A percentile compares a stretch with the other conserved stretches of the same genome.
Conservation (phyloP, 2,329 filamentous ascomycete species). For the Phialophora tarda region DNA sequence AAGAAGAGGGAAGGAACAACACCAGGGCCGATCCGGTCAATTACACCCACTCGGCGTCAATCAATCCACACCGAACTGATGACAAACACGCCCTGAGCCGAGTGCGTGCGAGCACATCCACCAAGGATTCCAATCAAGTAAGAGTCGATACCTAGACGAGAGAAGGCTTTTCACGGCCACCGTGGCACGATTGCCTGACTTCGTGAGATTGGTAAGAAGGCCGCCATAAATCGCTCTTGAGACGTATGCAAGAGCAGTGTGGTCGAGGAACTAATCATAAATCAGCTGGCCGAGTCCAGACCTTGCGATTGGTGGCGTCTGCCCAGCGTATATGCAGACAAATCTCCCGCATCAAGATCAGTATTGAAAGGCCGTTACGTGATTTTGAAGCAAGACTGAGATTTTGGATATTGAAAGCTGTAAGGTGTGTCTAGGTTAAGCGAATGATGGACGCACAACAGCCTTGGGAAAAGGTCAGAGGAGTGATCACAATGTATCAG, state of each 20-base stretch:
- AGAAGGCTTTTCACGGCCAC: too few relatives aligned
- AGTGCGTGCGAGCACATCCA: too few relatives aligned
- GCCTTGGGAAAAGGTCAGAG: not conserved
- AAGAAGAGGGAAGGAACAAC: too few relatives aligned
- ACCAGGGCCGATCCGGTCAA: not conserved
- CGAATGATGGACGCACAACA: not conserved
- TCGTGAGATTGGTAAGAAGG: too few relatives aligned
- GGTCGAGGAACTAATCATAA: not conserved
- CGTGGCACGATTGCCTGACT: too few relatives aligned
- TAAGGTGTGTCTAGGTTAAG: too few relatives aligned
- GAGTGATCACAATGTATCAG: not conserved
- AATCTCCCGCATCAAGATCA: not conserved
- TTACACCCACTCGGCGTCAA: not conserved
- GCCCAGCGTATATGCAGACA: not conserved
- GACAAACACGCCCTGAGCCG: not conserved
- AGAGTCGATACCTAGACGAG: too few relatives aligned
- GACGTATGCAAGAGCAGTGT: too few relatives aligned
- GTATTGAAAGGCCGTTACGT: not conserved
- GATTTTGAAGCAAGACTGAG: not conserved
- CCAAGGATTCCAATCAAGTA: too few relatives aligned
- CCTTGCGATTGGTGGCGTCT: not conserved
- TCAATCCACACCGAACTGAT: not conserved
- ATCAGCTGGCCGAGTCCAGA: not conserved
- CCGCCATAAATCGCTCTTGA: too few relatives aligned
- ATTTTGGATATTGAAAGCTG: not conserved